Evolutionary conservation across 2,329 filamentous ascomycete genomes (phyloP).

Genomic region (Cyanodermella asteris): DNA sequence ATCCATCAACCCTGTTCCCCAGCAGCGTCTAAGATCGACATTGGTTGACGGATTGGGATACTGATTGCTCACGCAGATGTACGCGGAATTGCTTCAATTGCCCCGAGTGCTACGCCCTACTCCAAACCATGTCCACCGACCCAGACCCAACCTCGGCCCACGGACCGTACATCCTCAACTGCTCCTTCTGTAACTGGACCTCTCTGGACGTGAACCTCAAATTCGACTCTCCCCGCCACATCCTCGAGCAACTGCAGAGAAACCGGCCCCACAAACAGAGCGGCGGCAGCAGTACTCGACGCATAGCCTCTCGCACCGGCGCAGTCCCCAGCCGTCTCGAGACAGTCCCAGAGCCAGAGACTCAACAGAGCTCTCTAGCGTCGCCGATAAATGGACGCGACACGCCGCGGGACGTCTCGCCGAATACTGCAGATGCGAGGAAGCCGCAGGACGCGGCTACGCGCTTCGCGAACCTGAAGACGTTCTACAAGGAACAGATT

Average conservation of each 20-base stretch:
- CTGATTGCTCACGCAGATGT: slow-evolving; percentile 34
- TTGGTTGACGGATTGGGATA: too few species aligned
- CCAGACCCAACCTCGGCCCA: slow-evolving; percentile 25
- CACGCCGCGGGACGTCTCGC: too few species aligned
- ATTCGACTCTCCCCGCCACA: slow-evolving; percentile 74
- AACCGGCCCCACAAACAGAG: slow-evolving; percentile 9
- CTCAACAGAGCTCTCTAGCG: too few species aligned
- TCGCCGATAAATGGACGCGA: slow-evolving; percentile 8
- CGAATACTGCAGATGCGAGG: slow-evolving; percentile 18
- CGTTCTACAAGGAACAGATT: slow-evolving; percentile 65
- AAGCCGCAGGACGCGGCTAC: slow-evolving; percentile 37
- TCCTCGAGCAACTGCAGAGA: slow-evolving; percentile 50
- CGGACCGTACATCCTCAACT: slow-evolving; percentile 57
- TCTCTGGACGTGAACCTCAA: slow-evolving; percentile 74
- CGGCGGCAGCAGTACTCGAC: slow-evolving; percentile 7
- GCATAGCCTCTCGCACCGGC: too few species aligned
- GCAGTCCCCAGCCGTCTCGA: too few species aligned
- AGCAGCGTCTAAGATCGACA: too few species aligned
- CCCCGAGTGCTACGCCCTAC: slow-evolving; percentile 63
- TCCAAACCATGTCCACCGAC: slow-evolving; percentile 53
- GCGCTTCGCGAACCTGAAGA: slow-evolving; percentile 50
- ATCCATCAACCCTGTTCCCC: not conserved
- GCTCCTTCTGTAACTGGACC: slow-evolving; percentile 83
- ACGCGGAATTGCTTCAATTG: slow-evolving; percentile 92
- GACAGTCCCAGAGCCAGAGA: too few species aligned